Evolutionary conservation across 2,329 filamentous ascomycete species (phyloP), one percentile per base, ranked within the genome.

Genomic region (Ophiocordyceps robertsii): DNA sequence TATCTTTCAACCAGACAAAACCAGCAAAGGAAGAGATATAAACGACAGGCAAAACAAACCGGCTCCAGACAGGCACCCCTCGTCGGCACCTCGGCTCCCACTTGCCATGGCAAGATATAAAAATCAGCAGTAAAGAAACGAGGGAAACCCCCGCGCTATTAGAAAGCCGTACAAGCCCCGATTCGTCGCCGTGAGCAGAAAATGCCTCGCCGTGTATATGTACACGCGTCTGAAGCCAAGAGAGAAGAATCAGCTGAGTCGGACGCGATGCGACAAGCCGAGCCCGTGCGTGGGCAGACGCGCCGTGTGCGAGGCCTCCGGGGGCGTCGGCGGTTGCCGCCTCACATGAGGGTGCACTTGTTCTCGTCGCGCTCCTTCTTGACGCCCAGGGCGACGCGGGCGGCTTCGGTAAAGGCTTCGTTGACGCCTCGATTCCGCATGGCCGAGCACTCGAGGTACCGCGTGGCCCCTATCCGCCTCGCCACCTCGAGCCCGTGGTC

Each of bases 391-490:
- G 92, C 92, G 31, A 98, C 92, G 56, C 93, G 83, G 21, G 92
- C 90, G 35, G 92, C 92, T 69, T 98, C 92, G 35, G 92, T 96
- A 58, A 98, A 98, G 37, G 92, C 92, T 65, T 98, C 92, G 64
- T 96, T 95, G 57, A 98, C 93, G 47, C 92, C 92, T 40, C 92
- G 79, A 65, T 98, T 98, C 66, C 89, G 83, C 80, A 96, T 96
- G 44, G 92, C 92, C 32, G 92, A 96, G 70, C 92, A 98, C 72
- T 98, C 92, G 43, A 98, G 77, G 62, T 98, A 98, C 58, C 93
- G 80, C 58, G 95, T 73, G 7, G 92, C 92, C 53, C 88, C 84
- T 65, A 96, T 94, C 61, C 84, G 81, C 58, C 90, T 80, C 33
- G 90, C 90, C 36, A 95, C 89, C 49, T 90, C 87, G 41, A 96